Percentiles rank a stretch among this genome's conserved stretches.
Conservation (phyloP, 2,329 filamentous ascomycete species). For the Pseudogymnoascus sp. region DNA sequence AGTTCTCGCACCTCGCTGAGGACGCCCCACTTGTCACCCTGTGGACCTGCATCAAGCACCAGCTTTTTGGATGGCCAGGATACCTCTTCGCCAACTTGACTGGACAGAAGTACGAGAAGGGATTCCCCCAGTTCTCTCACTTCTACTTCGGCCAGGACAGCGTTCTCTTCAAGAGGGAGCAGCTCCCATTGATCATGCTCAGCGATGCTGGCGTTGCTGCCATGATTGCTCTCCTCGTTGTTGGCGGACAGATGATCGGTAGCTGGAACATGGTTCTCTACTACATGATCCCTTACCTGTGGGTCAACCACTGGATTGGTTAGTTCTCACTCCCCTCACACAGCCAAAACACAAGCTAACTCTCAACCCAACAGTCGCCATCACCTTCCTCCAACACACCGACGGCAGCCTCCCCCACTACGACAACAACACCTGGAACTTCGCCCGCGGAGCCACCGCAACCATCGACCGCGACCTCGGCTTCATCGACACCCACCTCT, state of each 20-base stretch:
- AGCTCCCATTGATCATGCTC: constrained; percentile 47
- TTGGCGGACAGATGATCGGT: constrained; percentile 42
- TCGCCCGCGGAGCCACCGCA: constrained; percentile 51
- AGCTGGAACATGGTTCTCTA: constrained; percentile 48
- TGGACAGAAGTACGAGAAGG: constrained; percentile 13
- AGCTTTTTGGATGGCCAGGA: constrained; percentile 55
- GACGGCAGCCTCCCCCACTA: constrained; percentile 52
- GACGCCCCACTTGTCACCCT: constrained; percentile 53
- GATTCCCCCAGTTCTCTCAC: constrained; percentile 34
- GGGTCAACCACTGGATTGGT: constrained; percentile 64
- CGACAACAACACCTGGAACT: constrained; percentile 50
- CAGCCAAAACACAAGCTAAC: constrained; percentile 19
- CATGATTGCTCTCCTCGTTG: constrained; percentile 42
- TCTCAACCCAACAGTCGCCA: constrained; percentile 46
- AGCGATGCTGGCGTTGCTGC: constrained; percentile 52
- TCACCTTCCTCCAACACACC: constrained; percentile 69
- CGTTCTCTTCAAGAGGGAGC: constrained; percentile 50
- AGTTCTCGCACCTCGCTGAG: constrained; percentile 45
- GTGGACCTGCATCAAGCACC: constrained; percentile 49
- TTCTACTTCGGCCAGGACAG: constrained; percentile 54
- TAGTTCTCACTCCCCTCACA: constrained; percentile 25
- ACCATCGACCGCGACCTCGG: constrained; percentile 59
- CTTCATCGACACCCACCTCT: constrained; percentile 53
- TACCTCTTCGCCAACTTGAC: constrained; percentile 52
- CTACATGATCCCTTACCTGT: constrained; percentile 61